Evolutionary conservation across 352 stramenopile species (phyloP).

Genomic region (Phytophthora constricta): DNA sequence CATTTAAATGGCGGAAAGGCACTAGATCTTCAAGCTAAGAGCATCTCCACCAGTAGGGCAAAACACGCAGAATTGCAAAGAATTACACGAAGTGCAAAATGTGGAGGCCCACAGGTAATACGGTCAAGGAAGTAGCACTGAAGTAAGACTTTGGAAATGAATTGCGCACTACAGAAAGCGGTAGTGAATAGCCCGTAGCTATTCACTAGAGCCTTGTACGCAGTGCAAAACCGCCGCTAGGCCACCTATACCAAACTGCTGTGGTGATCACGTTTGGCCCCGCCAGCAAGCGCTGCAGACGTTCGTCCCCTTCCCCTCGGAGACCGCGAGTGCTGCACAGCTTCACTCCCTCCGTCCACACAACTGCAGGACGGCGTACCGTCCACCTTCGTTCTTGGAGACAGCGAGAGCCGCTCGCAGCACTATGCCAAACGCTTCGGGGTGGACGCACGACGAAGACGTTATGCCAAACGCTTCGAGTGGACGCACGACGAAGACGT

Average conservation of each 20-base stretch:
- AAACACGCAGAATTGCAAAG: not conserved
- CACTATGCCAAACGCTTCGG: not conserved
- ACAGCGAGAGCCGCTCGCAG: not conserved
- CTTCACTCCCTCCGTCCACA: not conserved
- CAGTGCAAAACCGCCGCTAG: too few species aligned
- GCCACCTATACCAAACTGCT: too few species aligned
- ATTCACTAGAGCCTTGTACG: not conserved
- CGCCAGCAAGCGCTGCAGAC: too few species aligned
- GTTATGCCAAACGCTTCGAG: not conserved
- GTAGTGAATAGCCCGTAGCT: not conserved
- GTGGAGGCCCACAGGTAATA: not conserved
- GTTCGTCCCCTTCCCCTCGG: too few species aligned
- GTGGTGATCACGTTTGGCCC: too few species aligned
- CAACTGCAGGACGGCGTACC: not conserved
- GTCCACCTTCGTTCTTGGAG: not conserved
- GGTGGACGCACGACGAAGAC: not conserved
- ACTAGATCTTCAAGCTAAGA: not conserved
- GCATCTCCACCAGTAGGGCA: not conserved
- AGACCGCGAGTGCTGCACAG: too few species aligned
- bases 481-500: not conserved
- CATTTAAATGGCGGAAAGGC: too few species aligned
- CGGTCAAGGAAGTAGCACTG: not conserved
- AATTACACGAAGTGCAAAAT: not conserved
- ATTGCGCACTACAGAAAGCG: not conserved
- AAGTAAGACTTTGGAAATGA: not conserved